Percentiles rank a stretch among this genome's conserved stretches.
These are phyloP conservation scores for Zalaria sp. DNA, from an alignment of 2,329 filamentous ascomycete species.

Conservation along the genomic window DNA sequence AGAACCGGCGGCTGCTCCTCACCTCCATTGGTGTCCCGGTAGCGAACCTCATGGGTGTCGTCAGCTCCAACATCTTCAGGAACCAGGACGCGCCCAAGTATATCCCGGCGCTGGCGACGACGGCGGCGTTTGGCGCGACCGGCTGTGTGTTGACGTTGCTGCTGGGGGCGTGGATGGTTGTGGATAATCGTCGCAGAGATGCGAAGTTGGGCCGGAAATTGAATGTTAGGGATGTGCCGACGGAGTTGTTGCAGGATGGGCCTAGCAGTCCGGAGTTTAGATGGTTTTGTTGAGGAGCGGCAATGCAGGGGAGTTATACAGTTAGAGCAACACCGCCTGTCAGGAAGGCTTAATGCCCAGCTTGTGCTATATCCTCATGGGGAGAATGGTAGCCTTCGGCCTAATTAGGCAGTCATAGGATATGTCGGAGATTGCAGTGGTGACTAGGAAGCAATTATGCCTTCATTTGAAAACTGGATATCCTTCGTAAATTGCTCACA, in stretches of 20 bases:
- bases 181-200: conserved; percentile 50
- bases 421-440: too few species aligned
- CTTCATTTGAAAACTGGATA: too few species aligned
- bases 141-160: conserved; percentile 41
- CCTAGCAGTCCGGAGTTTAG: conserved; percentile 28
- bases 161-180: conserved; percentile 50
- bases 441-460: too few species aligned
- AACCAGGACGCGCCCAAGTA: conserved; percentile 52
- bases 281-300: conserved; percentile 20
- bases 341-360: too few species aligned
- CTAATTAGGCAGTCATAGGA: too few species aligned
- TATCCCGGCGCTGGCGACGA: conserved; percentile 50
- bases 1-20: conserved; percentile 54
- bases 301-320: too few species aligned
- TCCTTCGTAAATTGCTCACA: too few species aligned
- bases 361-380: too few species aligned
- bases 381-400: too few species aligned
- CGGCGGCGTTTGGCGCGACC: conserved; percentile 46
- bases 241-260: conserved; percentile 29
- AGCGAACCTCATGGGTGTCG: conserved; percentile 64
- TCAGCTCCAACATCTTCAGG: conserved; percentile 54
- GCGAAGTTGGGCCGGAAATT: conserved; percentile 39
- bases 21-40: conserved; percentile 61
- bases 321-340: too few species aligned
- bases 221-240: conserved; percentile 35